Evolutionary conservation across 768 basidiomycete species (phyloP), one percentile per base, ranked within the genome.

Genomic region (Termitomyces sp.): DNA sequence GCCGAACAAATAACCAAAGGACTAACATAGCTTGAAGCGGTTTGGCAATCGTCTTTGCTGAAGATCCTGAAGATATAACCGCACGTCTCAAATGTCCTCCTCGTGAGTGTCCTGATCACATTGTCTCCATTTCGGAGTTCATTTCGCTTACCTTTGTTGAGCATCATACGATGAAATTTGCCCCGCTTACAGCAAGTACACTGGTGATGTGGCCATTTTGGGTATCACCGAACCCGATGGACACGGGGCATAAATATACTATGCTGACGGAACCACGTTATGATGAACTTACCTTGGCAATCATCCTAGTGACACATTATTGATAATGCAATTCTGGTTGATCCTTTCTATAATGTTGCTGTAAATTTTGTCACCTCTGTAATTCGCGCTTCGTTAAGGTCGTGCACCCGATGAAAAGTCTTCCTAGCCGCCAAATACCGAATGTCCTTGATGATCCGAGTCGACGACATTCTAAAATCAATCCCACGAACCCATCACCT

Each of bases 31-130:
- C 14, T 10, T 21, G 2, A 3, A 65, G 62, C 26, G 64, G 63
- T 9, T 61, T 74, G 10, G 70, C 70, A 5, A 60, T 70, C 26
- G 68, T 75, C 8, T 68, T 69, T 17, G 70, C 72, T 1, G 71
- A 70, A 58, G 68, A 74, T 40, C 37, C 45, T 21, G 24, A 46
- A 11, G 45, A 37, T 0, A 54, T 45, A 19, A 17, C 35, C 0
- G 45, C 53, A 8, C 45, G 40, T 19, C 19, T 35, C 28, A 54
- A 54, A 17, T 37, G 45, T 26, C 45, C 37, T 37, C 53, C 53
- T 41, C 45, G 53, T 54, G 15, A 38, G 53, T 47, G 24, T 26
- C 0, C 6, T 19, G 34, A 40, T 21, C 19, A 21, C 40, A 42
- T 42, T 5, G 19, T 42, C 9, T 12, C 10, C 10, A 4, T 19